Conservation (phyloP, 169 alveolate species). For the Plasmodium coatneyi region DNA sequence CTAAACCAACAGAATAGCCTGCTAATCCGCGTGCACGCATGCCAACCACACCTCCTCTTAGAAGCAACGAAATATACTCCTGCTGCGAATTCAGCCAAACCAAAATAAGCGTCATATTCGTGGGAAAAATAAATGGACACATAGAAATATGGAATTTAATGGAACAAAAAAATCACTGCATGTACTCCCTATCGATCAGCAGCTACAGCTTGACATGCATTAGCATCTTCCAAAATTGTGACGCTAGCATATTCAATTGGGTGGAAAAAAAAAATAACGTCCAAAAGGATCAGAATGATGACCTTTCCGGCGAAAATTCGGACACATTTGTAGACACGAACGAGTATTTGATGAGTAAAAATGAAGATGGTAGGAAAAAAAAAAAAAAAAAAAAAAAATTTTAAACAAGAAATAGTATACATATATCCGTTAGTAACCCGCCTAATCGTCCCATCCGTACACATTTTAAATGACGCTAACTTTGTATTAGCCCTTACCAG, state of each 20-base stretch:
- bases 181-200: constrained; percentile 53
- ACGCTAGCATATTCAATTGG: neutral
- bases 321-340: constrained; percentile 67
- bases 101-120: constrained; percentile 56
- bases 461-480: neutral
- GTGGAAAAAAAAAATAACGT: constrained; percentile 14
- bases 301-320: constrained; percentile 1
- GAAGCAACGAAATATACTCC: constrained; percentile 73
- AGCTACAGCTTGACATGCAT: constrained; percentile 67
- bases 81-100: constrained; percentile 73
- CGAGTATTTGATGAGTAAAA: constrained; percentile 49
- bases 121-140: constrained; percentile 74
- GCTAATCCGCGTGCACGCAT: neutral
- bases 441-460: neutral
- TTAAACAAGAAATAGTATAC: neutral
- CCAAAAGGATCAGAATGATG: neutral
- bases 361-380: constrained; percentile 67
- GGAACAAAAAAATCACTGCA: constrained; percentile 51
- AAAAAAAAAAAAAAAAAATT: constrained; percentile 1
- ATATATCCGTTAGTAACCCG: neutral
- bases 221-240: constrained; percentile 42
- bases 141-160: constrained; percentile 73
- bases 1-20: neutral
- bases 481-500: neutral
- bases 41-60: neutral